phyloP scores from a whole-genome alignment of 495 filamentous ascomycete species.

The Tuber indicum region DNA sequence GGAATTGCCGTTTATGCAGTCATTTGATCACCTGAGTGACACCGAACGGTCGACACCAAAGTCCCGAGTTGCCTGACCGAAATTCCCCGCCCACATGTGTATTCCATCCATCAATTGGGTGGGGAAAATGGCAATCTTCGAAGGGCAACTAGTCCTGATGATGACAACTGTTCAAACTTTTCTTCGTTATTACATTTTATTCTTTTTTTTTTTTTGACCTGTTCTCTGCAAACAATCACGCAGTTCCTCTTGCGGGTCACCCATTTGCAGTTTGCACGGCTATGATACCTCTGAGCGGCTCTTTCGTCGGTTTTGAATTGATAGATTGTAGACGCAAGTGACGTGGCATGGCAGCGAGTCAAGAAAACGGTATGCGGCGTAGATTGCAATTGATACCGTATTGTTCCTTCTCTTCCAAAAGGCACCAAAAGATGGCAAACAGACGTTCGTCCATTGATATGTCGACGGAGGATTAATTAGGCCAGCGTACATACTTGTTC shows the following conservation, averaged over 20 bases:
- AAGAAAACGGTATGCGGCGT: conserved; percentile 2
- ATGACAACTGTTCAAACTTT: conserved; percentile 4
- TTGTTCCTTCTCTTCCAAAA: conserved; percentile 3
- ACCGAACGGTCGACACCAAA: conserved; percentile 4
- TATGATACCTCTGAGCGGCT: conserved; percentile 4
- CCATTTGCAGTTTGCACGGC: conserved; percentile 1
- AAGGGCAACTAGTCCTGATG: background rate
- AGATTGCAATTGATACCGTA: conserved; percentile 6
- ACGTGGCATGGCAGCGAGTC: conserved; percentile 6
- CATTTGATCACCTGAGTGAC: conserved; percentile 6
- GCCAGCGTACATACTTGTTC: background rate
- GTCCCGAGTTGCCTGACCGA: background rate
- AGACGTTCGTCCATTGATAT: conserved; percentile 5
- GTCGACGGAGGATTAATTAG: conserved; percentile 2
- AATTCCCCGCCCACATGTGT: conserved; percentile 4
- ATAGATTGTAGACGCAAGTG: conserved; percentile 5
- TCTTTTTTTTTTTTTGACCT: conserved; percentile 6
- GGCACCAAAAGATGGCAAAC: background rate
- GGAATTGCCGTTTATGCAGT: background rate
- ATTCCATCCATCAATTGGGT: background rate
- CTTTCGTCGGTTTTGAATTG: conserved; percentile 6
- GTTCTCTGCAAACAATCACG: background rate
- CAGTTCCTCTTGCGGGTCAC: background rate
- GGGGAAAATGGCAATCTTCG: conserved; percentile 1
- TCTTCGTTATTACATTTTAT: background rate